These are phyloP conservation scores for Candida andamanensis DNA, from an alignment of 805 yeast genomes.

Conservation along the genomic window DNA sequence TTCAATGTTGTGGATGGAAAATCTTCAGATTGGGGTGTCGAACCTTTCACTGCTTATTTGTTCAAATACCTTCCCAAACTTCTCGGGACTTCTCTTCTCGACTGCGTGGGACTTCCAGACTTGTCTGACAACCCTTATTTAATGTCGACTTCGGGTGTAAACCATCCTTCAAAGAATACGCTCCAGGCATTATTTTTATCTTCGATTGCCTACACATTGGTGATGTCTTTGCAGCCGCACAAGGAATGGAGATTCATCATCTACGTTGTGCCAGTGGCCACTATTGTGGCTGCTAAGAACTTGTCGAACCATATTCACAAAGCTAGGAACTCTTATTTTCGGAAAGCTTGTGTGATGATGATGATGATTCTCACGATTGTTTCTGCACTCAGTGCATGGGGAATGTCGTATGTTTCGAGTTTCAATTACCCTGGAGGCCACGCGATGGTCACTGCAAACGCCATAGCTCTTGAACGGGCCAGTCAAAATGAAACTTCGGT, in stretches of 20 bases:
- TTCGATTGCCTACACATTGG: slow-evolving; percentile 48
- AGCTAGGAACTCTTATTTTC: slow-evolving; percentile 1
- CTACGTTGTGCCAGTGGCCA: slow-evolving; percentile 67
- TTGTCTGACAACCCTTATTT: slow-evolving; percentile 25
- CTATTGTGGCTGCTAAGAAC: slow-evolving; percentile 60
- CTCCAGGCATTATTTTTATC: slow-evolving; percentile 46
- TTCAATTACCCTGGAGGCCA: slow-evolving; percentile 87
- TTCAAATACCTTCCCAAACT: slow-evolving; percentile 36
- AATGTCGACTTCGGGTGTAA: slow-evolving; percentile 4
- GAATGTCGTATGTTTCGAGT: slow-evolving; percentile 62
- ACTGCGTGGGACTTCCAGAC: slow-evolving; percentile 43
- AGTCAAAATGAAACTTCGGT: slow-evolving; percentile 13
- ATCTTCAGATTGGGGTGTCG: slow-evolving; percentile 77
- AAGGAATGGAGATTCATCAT: slow-evolving; percentile 92
- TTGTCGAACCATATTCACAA: slow-evolving; percentile 28
- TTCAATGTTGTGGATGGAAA: slow-evolving; percentile 78
- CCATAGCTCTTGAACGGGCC: slow-evolving; percentile 20
- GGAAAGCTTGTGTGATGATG: slow-evolving; percentile 1
- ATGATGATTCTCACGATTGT: slow-evolving; percentile 17
- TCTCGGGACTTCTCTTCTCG: slow-evolving; percentile 30
- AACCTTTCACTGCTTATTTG: slow-evolving; percentile 70
- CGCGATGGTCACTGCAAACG: slow-evolving; percentile 56
- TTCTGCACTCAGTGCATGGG: slow-evolving; percentile 33
- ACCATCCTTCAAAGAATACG: slow-evolving; percentile 26
- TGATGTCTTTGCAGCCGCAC: slow-evolving; percentile 80